Evolutionary conservation across 139 green algal genomes (phyloP).

Genomic region (Volvox reticuliferus): DNA sequence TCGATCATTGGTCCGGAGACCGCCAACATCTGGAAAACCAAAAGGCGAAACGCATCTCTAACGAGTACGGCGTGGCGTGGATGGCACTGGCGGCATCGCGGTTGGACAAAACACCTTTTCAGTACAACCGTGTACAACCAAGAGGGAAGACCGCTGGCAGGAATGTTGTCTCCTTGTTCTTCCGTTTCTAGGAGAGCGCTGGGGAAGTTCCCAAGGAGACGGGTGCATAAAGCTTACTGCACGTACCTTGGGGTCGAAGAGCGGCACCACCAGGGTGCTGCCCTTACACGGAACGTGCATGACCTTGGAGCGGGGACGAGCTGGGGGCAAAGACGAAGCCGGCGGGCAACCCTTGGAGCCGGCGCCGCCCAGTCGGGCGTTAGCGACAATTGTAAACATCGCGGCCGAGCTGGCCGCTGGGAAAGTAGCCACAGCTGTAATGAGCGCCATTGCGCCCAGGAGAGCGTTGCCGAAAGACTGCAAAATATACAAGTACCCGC

Average conservation of each 20-base stretch:
- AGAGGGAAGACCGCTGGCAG: too few species aligned
- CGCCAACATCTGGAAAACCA: too few species aligned
- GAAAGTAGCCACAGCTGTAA: background rate
- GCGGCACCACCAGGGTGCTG: slow-evolving; percentile 30
- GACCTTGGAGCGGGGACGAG: slow-evolving; percentile 34
- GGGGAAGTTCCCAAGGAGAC: too few species aligned
- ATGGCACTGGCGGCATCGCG: too few species aligned
- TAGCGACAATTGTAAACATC: background rate
- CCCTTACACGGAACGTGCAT: slow-evolving; percentile 28
- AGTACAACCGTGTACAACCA: too few species aligned
- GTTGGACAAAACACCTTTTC: too few species aligned
- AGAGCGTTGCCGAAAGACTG: background rate
- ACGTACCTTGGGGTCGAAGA: background rate
- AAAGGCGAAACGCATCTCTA: too few species aligned
- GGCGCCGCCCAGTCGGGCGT: background rate
- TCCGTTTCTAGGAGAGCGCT: too few species aligned
- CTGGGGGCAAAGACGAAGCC: background rate
- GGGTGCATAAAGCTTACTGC: background rate
- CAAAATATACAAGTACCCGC: background rate
- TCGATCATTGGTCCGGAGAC: too few species aligned
- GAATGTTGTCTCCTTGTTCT: too few species aligned
- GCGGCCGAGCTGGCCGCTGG: background rate
- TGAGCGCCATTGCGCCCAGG: background rate
- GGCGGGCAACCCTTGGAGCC: background rate
- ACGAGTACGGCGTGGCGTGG: too few species aligned